Evolutionary conservation across 1,284 basidiomycete genomes (phyloP).

Genomic region (Apiotrichum laibachii): DNA sequence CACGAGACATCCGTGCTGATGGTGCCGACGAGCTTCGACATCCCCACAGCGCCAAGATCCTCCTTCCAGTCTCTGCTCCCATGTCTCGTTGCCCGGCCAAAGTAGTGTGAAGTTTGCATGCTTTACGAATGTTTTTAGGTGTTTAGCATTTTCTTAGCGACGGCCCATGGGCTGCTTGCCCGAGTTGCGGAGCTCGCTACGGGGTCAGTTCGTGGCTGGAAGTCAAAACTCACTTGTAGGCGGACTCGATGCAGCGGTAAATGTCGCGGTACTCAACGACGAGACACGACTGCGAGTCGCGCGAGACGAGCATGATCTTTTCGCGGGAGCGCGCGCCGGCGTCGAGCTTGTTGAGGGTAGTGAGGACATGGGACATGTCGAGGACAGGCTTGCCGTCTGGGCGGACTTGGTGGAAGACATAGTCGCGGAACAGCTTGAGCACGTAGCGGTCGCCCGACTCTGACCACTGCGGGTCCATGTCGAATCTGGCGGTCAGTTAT

Average conservation of each 20-base stretch:
- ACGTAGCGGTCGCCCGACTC: constrained; percentile 98
- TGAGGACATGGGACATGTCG: constrained; percentile 85
- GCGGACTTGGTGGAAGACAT: constrained; percentile 96
- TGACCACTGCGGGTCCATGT: constrained; percentile 91
- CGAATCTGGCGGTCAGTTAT: constrained; percentile 63
- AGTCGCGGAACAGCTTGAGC: constrained; percentile 96
- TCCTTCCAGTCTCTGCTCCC: too few relatives aligned
- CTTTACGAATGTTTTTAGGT: constrained; percentile 16
- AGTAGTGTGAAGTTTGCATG: neutral
- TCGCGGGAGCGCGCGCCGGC: constrained; percentile 67
- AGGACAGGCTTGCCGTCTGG: constrained; percentile 85
- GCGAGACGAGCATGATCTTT: constrained; percentile 84
- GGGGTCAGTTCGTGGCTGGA: neutral
- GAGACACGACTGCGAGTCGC: constrained; percentile 83
- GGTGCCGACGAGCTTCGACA: too few relatives aligned
- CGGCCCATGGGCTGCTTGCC: constrained; percentile 10
- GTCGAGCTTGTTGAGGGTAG: constrained; percentile 72
- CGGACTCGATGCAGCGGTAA: constrained; percentile 76
- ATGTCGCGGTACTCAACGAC: constrained; percentile 94
- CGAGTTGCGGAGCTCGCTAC: constrained; percentile 15
- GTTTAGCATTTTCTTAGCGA: constrained; percentile 3
- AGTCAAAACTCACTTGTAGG: constrained; percentile 59
- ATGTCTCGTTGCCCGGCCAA: too few relatives aligned
- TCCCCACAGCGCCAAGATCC: too few relatives aligned
- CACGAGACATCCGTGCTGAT: too few relatives aligned